A percentile compares a stretch with the other conserved stretches of the same genome.
Conservation (phyloP, 768 basidiomycete species). For the Lentinula guzmanii region DNA sequence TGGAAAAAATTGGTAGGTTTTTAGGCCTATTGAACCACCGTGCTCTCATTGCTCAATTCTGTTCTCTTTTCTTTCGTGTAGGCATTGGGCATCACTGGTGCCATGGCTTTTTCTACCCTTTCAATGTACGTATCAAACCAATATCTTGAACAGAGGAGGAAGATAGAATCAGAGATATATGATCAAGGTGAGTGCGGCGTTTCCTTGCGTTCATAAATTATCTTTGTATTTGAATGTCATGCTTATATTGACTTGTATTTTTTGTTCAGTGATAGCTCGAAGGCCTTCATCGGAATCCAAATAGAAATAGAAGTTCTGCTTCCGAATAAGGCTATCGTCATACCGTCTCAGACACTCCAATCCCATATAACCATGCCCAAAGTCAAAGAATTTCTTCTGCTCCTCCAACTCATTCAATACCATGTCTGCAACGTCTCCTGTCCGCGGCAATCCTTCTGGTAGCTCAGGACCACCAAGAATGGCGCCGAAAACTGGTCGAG, state of each 20-base stretch:
- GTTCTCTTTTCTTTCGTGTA: background rate
- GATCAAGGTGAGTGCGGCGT: background rate
- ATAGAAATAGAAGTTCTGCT: background rate
- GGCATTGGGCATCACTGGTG: background rate
- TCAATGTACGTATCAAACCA: background rate
- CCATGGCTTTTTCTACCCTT: background rate
- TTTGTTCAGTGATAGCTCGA: background rate
- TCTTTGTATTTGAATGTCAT: too few relatives aligned
- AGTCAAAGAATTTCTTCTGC: background rate
- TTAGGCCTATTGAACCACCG: background rate
- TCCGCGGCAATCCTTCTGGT: background rate
- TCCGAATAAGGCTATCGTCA: background rate
- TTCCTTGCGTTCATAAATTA: background rate
- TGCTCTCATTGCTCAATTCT: background rate
- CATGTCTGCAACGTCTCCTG: background rate
- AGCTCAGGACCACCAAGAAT: background rate
- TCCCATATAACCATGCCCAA: background rate
- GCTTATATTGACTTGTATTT: background rate
- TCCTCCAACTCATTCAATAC: background rate
- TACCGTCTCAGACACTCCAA: background rate
- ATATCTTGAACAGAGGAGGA: background rate
- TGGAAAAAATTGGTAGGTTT: background rate
- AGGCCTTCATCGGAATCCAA: background rate
- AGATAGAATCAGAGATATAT: background rate
- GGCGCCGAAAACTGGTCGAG: background rate